phyloP scores from a whole-genome alignment of 2,329 filamentous ascomycete genomes.

The Fusarium continuum region DNA sequence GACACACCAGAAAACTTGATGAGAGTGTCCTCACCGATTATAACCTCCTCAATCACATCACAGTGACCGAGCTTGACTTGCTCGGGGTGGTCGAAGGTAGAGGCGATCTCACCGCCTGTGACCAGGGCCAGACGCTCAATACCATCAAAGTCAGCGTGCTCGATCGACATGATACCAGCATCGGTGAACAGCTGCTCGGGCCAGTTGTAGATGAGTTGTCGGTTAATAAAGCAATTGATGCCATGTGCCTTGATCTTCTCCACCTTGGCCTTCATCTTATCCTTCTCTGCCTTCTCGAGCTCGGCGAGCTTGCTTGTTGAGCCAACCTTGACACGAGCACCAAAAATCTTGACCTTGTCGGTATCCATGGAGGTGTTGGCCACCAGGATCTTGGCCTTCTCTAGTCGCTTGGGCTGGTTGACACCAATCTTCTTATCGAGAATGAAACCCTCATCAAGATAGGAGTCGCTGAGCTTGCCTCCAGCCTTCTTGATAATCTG shows the following conservation, averaged over 20 bases:
- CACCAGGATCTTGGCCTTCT: conserved; percentile 97
- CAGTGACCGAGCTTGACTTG: conserved; percentile 96
- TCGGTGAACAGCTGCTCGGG: conserved; percentile 98
- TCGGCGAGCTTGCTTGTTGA: conserved; percentile 98
- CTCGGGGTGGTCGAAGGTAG: conserved; percentile 97
- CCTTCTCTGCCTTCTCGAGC: conserved; percentile 95
- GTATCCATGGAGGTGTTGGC: conserved; percentile 99
- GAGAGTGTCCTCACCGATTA: conserved; percentile 96
- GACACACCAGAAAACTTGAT: conserved; percentile 98
- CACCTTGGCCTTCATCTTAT: conserved; percentile 99
- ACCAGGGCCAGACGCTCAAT: conserved; percentile 95
- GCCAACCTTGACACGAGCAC: conserved; percentile 94
- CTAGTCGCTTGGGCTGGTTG: conserved; percentile 95
- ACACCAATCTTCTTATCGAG: conserved; percentile 99
- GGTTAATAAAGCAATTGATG: conserved; percentile 99
- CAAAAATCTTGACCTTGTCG: conserved; percentile 99
- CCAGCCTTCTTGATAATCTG: conserved; percentile 99
- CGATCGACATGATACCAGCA: conserved; percentile 96
- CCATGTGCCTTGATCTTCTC: conserved; percentile 98
- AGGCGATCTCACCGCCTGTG: conserved; percentile 96
- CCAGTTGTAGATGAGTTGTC: conserved; percentile 99
- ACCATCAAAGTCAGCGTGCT: conserved; percentile 98
- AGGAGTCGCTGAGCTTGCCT: conserved; percentile 96
- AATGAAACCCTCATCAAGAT: conserved; percentile 97
- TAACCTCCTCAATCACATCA: conserved; percentile 95